Evolutionary conservation across 805 yeast species (phyloP), one percentile per base, ranked within the genome.

Genomic region (Starmerella etchellsii): DNA sequence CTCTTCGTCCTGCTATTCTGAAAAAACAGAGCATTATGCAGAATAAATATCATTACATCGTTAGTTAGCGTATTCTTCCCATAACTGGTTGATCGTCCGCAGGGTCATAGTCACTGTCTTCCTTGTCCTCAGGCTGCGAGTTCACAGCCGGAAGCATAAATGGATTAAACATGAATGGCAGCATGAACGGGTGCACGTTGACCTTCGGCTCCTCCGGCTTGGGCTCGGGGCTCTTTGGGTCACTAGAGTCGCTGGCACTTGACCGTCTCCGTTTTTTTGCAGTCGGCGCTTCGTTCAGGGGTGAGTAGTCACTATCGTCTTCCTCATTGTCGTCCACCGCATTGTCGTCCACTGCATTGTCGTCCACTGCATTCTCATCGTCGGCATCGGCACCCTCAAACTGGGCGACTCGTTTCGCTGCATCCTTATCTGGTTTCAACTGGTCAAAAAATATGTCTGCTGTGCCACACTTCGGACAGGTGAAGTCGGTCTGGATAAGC

Each of bases 381-480:
- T 33, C 34, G 28, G 22, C 32, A n/a, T 13, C 22, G 26, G 13
- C 38, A 20, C 22, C 31, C 19, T 29, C 19, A 26, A 48, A 81
- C 27, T 67, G 65, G 24, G 70, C 61, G 16, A 87, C 70, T 41
- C 72, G 68, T 25, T 61, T 58, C 41, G 71, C 71, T 55, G 74
- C 64, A n/a, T 71, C 81, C 35, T 66, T 65, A 54, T 83, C 85
- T 1, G 68, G 66, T 4, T 66, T 65, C 34, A 88, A 64, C 15
- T 77, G 70, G 59, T 88, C 98, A 36, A 88, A 66, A 46, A 75
- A 75, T 1, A 82, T 68, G 43, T 85, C 95, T 20, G 72, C 74
- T 15, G 68, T 70, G 2, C 70, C 73, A 64, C 98, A 88, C 48
- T 75, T 77, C 4, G 98, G 97, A 62, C 98, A 88, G 29, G 73